Conservation (phyloP, 345 rosid genomes). For the Orychophragmus violaceus region DNA sequence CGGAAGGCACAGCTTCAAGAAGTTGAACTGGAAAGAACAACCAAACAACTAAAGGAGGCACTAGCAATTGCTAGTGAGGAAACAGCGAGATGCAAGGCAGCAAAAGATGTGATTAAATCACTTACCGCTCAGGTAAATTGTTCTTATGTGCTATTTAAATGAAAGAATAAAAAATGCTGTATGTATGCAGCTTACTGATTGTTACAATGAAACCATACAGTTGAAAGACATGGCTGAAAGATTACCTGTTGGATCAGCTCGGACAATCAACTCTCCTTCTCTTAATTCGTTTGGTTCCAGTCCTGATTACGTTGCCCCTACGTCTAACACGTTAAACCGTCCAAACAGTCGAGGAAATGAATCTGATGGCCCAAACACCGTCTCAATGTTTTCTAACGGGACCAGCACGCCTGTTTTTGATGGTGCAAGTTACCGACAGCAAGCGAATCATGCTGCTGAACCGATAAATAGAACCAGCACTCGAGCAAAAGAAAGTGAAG, state of each 20-base stretch:
- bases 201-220: conserved; percentile 31
- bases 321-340: conserved; percentile 38
- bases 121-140: conserved; percentile 54
- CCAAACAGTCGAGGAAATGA: conserved; percentile 47
- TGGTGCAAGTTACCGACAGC: background rate
- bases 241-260: conserved; percentile 57
- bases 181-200: background rate
- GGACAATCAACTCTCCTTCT: conserved; percentile 48
- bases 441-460: background rate
- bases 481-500: background rate
- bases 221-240: conserved; percentile 92
- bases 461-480: background rate
- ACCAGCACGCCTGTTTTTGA: conserved; percentile 25
- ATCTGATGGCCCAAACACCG: conserved; percentile 33
- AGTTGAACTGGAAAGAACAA: conserved; percentile 78
- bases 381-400: conserved; percentile 50
- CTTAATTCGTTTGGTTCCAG: conserved; percentile 56
- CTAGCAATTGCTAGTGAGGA: conserved; percentile 81
- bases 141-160: background rate
- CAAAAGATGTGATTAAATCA: conserved; percentile 98
- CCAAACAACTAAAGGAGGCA: conserved; percentile 86
- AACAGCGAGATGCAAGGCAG: conserved; percentile 90
- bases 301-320: conserved; percentile 41
- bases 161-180: background rate
- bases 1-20: conserved; percentile 84